phyloP scores from a whole-genome alignment of 2,329 filamentous ascomycete species.

The Aspergillus sp. region DNA sequence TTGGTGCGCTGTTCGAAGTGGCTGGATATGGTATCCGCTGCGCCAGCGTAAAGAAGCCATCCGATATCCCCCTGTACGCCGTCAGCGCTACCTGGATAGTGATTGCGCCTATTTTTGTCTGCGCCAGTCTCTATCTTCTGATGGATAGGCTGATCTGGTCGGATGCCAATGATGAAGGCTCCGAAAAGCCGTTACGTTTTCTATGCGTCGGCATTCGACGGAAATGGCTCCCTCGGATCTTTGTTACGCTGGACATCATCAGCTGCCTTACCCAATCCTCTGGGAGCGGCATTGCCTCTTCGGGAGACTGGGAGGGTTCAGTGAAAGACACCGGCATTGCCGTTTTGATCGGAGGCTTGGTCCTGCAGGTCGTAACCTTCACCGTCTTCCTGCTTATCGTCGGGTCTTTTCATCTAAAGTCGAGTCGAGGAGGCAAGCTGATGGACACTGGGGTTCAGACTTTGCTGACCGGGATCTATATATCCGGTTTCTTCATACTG shows the following conservation, averaged over 20 bases:
- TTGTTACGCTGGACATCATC: conserved; percentile 48
- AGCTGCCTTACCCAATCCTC: conserved; percentile 47
- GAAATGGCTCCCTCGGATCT: conserved; percentile 45
- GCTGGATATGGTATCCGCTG: conserved; percentile 42
- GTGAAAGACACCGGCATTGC: conserved; percentile 40
- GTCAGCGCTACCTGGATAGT: conserved; percentile 45
- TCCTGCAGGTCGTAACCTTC: conserved; percentile 44
- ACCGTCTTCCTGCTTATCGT: conserved; percentile 43
- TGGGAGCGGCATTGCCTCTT: conserved; percentile 46
- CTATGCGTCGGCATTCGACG: conserved; percentile 32
- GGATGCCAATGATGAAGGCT: conserved; percentile 29
- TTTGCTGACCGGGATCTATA: conserved; percentile 44
- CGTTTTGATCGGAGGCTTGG: conserved; percentile 45
- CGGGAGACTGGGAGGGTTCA: conserved; percentile 44
- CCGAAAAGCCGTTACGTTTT: conserved; percentile 34
- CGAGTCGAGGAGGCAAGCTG: conserved; percentile 16
- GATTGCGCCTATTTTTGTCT: conserved; percentile 50
- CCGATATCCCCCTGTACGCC: conserved; percentile 40
- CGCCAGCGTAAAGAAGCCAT: conserved; percentile 36
- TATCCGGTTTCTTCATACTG: conserved; percentile 47
- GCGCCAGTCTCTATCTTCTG: conserved; percentile 53
- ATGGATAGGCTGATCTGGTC: conserved; percentile 44
- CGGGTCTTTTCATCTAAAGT: conserved; percentile 37
- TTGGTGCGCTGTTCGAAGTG: conserved; percentile 45
- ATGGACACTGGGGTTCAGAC: conserved; percentile 38